Evolutionary conservation across 2,329 filamentous ascomycete genomes (phyloP).

Genomic region (Trematosphaeria pertusa): DNA sequence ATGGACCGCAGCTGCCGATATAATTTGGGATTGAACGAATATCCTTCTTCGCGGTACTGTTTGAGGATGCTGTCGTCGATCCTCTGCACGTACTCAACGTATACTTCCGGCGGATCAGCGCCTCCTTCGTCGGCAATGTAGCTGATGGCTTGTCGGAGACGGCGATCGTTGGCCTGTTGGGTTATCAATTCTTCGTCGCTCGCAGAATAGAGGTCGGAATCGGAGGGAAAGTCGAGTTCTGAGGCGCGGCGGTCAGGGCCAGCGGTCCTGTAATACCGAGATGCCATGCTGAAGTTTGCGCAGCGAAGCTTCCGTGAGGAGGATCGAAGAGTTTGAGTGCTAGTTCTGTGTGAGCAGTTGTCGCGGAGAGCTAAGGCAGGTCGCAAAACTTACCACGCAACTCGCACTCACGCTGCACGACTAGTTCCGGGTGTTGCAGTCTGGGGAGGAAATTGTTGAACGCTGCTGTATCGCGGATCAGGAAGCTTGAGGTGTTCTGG

Average conservation of each 20-base stretch:
- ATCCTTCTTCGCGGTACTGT: conserved; percentile 18
- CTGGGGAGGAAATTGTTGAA: too few relatives aligned
- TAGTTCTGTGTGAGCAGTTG: too few relatives aligned
- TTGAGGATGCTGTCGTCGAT: conserved; percentile 35
- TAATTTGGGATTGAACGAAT: conserved; percentile 27
- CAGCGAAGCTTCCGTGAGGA: too few relatives aligned
- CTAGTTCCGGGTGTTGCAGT: too few relatives aligned
- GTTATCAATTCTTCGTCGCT: background rate
- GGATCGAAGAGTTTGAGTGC: too few relatives aligned
- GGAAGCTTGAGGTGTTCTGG: background rate
- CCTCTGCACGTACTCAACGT: conserved; percentile 28
- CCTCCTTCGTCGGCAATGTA: conserved; percentile 34
- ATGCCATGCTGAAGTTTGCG: background rate
- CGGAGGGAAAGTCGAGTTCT: background rate
- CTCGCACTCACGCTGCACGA: too few relatives aligned
- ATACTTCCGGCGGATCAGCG: conserved; percentile 23
- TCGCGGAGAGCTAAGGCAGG: too few relatives aligned
- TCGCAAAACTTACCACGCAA: too few relatives aligned
- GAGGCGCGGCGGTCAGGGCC: background rate
- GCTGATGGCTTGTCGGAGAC: conserved; percentile 34
- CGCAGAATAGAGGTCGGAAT: background rate
- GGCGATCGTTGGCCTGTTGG: conserved; percentile 24
- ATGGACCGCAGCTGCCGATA: conserved; percentile 27
- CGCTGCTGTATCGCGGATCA: too few relatives aligned
- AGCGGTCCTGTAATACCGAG: conserved; percentile 1